Evolutionary conservation across 176 grass and related monocot species (phyloP).

Genomic region (Oryza rufipogon): DNA sequence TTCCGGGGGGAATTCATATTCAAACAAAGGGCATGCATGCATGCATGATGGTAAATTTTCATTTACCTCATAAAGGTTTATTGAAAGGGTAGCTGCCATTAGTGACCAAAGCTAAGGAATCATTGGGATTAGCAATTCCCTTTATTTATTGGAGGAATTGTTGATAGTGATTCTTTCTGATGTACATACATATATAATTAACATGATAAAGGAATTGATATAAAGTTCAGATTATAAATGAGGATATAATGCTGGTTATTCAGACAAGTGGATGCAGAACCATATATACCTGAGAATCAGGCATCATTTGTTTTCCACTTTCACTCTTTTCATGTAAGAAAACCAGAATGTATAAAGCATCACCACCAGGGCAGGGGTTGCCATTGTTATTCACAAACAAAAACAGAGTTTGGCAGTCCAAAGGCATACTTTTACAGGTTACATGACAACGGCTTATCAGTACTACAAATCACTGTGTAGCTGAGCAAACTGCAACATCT

Average conservation of each 20-base stretch:
- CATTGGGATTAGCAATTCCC: background rate
- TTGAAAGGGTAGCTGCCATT: background rate
- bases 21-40: background rate
- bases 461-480: background rate
- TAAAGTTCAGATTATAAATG: background rate
- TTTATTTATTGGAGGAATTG: background rate
- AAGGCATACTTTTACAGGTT: conserved; percentile 13
- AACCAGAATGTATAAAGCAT: background rate
- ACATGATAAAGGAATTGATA: conserved; percentile 13
- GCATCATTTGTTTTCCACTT: too few species aligned
- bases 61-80: conserved; percentile 2
- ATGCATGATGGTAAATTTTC: conserved; percentile 21
- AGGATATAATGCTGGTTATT: background rate
- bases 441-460: background rate
- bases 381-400: conserved; percentile 11
- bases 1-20: too few species aligned
- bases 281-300: background rate
- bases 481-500: conserved; percentile 13
- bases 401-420: conserved; percentile 8
- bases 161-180: conserved; percentile 36
- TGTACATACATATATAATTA: conserved; percentile 15
- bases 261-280: background rate
- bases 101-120: background rate
- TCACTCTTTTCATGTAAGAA: background rate
- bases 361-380: background rate